Percentiles rank a stretch among this genome's conserved stretches.
Conservation (phyloP, 2,329 filamentous ascomycete species). For the Venturia oleaginea region DNA sequence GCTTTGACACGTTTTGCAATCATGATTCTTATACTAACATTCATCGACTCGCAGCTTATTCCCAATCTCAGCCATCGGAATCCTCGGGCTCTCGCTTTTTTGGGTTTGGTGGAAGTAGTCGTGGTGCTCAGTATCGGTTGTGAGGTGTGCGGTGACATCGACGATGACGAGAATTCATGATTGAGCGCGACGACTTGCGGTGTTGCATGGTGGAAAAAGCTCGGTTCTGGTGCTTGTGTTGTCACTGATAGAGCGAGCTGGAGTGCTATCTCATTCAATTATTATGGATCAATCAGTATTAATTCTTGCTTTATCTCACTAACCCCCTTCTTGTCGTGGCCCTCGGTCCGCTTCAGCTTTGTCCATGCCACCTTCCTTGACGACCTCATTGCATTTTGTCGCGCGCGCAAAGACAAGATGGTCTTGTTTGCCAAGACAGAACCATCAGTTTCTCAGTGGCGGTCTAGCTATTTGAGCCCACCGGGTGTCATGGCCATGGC, state of each 20-base stretch:
- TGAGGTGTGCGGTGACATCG: background rate
- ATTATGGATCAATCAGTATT: background rate
- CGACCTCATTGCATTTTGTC: too few species aligned
- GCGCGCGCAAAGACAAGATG: too few species aligned
- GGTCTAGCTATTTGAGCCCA: too few species aligned
- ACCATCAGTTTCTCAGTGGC: too few species aligned
- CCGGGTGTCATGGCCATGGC: too few species aligned
- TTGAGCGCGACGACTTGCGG: background rate
- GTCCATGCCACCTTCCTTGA: too few species aligned
- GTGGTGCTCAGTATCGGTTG: slow-evolving; percentile 1
- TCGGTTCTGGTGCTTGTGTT: background rate
- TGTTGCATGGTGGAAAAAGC: slow-evolving; percentile 1
- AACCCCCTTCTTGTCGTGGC: too few species aligned
- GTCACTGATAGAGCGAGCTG: background rate
- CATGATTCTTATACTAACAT: background rate
- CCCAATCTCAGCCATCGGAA: slow-evolving; percentile 5
- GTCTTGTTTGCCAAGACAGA: too few species aligned
- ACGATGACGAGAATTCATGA: background rate
- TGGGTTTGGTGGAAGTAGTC: slow-evolving; percentile 7
- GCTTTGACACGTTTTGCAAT: background rate
- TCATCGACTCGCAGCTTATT: background rate
- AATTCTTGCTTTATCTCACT: background rate
- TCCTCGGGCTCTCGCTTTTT: slow-evolving; percentile 1
- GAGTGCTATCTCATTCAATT: background rate
- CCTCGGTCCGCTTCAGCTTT: too few species aligned